phyloP scores from a whole-genome alignment of 2,329 filamentous ascomycete genomes.

The Diaporthe velutina region DNA sequence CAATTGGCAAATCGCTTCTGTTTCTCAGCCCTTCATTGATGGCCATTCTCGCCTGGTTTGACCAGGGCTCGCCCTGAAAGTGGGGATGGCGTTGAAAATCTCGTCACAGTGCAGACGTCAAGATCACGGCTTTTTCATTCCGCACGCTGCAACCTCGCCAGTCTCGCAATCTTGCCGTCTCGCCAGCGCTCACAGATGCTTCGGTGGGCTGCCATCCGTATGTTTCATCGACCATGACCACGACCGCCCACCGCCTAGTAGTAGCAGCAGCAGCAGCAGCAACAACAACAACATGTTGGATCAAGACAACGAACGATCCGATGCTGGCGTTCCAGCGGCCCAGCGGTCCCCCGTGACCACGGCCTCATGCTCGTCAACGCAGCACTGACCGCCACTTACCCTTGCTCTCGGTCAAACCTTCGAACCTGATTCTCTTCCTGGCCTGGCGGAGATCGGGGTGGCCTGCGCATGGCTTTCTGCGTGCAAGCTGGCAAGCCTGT shows the following conservation, averaged over 20 bases:
- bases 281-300: too few species aligned
- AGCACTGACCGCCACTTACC: constrained; percentile 33
- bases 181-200: background rate
- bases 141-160: background rate
- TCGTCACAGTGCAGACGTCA: constrained; percentile 31
- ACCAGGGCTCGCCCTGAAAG: constrained; percentile 30
- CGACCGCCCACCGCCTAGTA: background rate
- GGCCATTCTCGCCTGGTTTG: constrained; percentile 9
- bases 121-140: background rate
- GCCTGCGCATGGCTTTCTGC: background rate
- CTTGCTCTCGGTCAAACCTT: constrained; percentile 13
- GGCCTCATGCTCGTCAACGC: constrained; percentile 30
- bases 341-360: constrained; percentile 28
- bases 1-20: constrained; percentile 1
- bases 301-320: background rate
- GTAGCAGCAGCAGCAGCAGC: background rate
- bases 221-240: background rate
- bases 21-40: constrained; percentile 32
- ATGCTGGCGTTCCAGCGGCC: background rate
- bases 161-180: background rate
- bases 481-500: background rate
- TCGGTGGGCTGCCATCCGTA: background rate
- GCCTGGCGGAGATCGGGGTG: constrained; percentile 12
- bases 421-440: constrained; percentile 23
- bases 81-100: constrained; percentile 30